Evolutionary conservation across 169 alveolate species (phyloP), one percentile per base, ranked within the genome.

Genomic region (Amoebophrya sp.): DNA sequence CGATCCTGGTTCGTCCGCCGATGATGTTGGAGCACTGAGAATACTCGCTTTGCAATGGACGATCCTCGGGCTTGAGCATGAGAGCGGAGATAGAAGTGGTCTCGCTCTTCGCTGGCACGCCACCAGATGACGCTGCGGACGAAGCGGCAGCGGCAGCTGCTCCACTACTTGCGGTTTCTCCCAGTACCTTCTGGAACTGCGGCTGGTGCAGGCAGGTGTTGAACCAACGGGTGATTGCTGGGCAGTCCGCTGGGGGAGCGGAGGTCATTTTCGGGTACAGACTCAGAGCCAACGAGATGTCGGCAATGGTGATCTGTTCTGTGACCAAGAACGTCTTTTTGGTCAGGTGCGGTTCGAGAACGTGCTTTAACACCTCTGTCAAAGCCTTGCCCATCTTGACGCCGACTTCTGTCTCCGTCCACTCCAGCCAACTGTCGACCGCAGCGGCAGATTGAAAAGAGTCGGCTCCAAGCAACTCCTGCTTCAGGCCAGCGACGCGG

Each of bases 31-130:
- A 65, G 33, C 83, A 65, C 83, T 65, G 36, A 29, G 83, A 65
- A 36, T 65, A 65, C 3, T 65, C 39, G 38, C n/a, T 29, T 36
- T 26, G 38, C 2, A 65, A 1, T 1, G 83, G 83, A 1, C 83
- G 83, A 36, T 65, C 83, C 83, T 65, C 83, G 36, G 83, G 83
- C 83, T 65, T 65, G n/a, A n/a, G n/a, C n/a, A n/a, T n/a, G n/a
- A n/a, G n/a, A n/a, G n/a, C n/a, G n/a, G n/a, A n/a, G n/a, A n/a
- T n/a, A n/a, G n/a, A n/a, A n/a, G n/a, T n/a, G n/a, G n/a, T n/a
- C n/a, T n/a, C n/a, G n/a, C n/a, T n/a, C n/a, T n/a, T n/a, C n/a
- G n/a, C n/a, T n/a, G n/a, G n/a, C n/a, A n/a, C n/a, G n/a, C n/a
- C n/a, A n/a, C n/a, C n/a, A n/a, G n/a, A 53, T 14, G 76, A 53